These are phyloP conservation scores for Basipetospora sp. DNA, from an alignment of 2,329 filamentous ascomycete species.

Conservation along the genomic window DNA sequence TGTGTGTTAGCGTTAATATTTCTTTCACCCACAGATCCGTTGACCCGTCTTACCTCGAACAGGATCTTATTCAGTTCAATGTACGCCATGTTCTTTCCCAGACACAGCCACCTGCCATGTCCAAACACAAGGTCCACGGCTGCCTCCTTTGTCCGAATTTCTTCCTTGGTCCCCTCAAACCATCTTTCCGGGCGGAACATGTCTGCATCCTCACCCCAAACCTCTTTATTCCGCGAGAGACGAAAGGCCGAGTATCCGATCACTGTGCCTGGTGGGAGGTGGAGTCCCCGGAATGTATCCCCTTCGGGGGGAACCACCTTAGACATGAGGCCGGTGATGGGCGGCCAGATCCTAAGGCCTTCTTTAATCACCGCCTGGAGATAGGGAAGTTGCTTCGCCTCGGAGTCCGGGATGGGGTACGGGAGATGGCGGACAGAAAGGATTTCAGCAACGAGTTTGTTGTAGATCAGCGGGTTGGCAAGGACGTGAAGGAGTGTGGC, in stretches of 20 bases:
- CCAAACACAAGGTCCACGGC: slow-evolving; percentile 25
- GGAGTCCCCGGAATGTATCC: slow-evolving; percentile 17
- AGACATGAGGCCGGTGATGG: slow-evolving; percentile 22
- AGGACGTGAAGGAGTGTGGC: slow-evolving; percentile 37
- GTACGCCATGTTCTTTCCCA: slow-evolving; percentile 23
- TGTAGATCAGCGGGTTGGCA: slow-evolving; percentile 31
- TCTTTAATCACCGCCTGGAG: slow-evolving; percentile 37
- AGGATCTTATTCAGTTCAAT: slow-evolving; percentile 26
- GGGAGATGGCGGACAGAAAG: slow-evolving; percentile 12
- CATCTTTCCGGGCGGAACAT: slow-evolving; percentile 22
- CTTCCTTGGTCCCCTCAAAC: slow-evolving; percentile 21
- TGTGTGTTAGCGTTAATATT: neutral
- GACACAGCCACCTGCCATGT: slow-evolving; percentile 23
- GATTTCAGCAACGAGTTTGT: slow-evolving; percentile 31
- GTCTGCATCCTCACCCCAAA: slow-evolving; percentile 21
- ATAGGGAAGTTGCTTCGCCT: slow-evolving; percentile 25
- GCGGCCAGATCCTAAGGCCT: slow-evolving; percentile 23
- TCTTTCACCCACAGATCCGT: neutral
- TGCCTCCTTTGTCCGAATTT: slow-evolving; percentile 19
- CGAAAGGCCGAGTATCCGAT: slow-evolving; percentile 22
- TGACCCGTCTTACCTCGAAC: slow-evolving; percentile 21
- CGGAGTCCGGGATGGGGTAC: slow-evolving; percentile 16
- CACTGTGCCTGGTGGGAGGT: slow-evolving; percentile 19
- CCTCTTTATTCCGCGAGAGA: slow-evolving; percentile 17
- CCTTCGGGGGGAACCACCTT: slow-evolving; percentile 19